phyloP scores from a whole-genome alignment of 495 filamentous ascomycete genomes.

The Venustampulla echinocandica region DNA sequence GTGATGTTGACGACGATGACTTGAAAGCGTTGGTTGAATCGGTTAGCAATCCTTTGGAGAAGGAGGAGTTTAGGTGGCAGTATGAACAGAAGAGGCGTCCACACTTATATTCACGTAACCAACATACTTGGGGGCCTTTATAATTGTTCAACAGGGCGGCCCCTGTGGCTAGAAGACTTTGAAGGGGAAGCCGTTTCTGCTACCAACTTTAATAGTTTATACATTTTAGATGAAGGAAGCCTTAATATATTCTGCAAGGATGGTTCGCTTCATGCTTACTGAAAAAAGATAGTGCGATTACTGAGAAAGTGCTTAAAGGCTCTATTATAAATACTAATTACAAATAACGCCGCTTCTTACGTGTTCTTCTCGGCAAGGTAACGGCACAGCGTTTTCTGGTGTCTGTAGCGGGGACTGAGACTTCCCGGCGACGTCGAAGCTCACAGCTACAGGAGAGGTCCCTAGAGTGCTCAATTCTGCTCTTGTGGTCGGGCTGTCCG shows the following conservation, averaged over 20 bases:
- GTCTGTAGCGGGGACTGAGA: not conserved
- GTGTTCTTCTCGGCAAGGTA: conserved; percentile 4
- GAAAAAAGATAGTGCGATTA: not conserved
- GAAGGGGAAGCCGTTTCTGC: not conserved
- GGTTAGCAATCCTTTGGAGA: conserved; percentile 1
- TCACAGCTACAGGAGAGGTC: conserved; percentile 3
- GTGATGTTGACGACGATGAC: not conserved
- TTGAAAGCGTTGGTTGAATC: not conserved
- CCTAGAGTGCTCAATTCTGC: conserved; percentile 4
- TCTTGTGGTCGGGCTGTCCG: conserved; percentile 11
- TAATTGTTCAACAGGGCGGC: not conserved
- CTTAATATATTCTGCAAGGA: not conserved
- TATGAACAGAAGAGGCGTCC: conserved; percentile 2
- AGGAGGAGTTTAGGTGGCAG: not conserved
- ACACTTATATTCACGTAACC: not conserved
- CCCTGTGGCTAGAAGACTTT: not conserved
- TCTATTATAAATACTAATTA: conserved; percentile 1
- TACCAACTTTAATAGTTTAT: not conserved
- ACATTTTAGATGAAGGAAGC: not conserved
- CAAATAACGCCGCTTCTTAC: conserved; percentile 6
- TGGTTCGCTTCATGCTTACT: not conserved
- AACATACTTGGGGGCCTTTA: not conserved
- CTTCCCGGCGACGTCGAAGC: conserved; percentile 2
- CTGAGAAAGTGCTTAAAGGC: not conserved
- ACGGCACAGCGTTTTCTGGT: conserved; percentile 4